Base-by-base conservation (phyloP, 306 rosid genomes). In the Gleditsia sinensis region DNA sequence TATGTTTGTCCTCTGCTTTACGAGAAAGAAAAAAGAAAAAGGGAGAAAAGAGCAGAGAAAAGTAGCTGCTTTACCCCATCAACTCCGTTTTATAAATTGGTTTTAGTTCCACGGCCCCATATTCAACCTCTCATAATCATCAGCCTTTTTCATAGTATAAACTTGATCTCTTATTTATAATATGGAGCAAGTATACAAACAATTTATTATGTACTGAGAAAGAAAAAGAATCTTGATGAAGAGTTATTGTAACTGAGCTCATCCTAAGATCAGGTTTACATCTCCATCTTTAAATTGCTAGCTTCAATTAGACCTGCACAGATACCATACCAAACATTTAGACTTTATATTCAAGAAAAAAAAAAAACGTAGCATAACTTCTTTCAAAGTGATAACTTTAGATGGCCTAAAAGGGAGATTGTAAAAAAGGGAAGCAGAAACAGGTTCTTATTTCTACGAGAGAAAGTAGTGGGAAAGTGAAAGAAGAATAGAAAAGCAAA, bases 281-380 rank as follows among this genome's bases (percentile, higher is more conserved):
- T 87, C 88, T 89, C 92, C 97, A 83, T 91, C 91, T 91, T 91
- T 72, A 81, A 66, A 80, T 85, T 89, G 81, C 86, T 77, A 46
- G 75, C 88, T 79, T 89, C 92, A 74, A 81, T 59, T 37, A 87
- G 62, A 60, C 91, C 97, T 91, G 87, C 76, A 66, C 10, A 78
- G 58, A 68, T 9, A 12, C 24, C 24, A 12, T 53, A 42, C 11
- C 71, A 64, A 9, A 34, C 9, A 45, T 36, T 75, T 2, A 53
- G 53, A 74, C 49, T 62, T 67, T 19, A 21, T 65, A 34, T 43
- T 43, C 2, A 30, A n/a, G 0, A 30, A 64, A 50, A 1, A 45
- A 4, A 37, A 39, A 39, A 39, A 9, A 63, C 50, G 7, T 28
- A 12, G 4, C 23, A 62, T 36, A 45, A 56, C 45, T 56, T 34